phyloP scores from a whole-genome alignment of 371 early-diverging fungal species.

The Actinomortierella ambigua region DNA sequence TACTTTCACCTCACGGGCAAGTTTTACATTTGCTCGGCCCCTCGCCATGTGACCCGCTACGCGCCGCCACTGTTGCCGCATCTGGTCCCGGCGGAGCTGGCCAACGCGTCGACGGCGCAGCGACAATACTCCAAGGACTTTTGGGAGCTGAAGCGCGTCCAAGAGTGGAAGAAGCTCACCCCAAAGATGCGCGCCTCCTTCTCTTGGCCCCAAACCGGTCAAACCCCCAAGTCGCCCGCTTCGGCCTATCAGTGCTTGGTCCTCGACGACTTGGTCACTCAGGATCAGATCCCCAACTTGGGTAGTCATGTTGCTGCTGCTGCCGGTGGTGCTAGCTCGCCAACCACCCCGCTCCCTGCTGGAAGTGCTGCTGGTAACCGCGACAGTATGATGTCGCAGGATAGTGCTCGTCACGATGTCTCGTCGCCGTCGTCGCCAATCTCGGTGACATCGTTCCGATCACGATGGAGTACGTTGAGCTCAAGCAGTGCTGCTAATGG shows the following conservation, averaged over 20 bases:
- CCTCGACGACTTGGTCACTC: constrained; percentile 49
- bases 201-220: constrained; percentile 76
- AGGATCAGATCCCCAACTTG: too few species aligned
- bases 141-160: constrained; percentile 71
- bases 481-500: constrained; percentile 26
- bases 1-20: constrained; percentile 71
- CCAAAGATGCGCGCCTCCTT: constrained; percentile 62
- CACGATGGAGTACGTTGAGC: constrained; percentile 27
- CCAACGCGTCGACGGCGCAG: constrained; percentile 29
- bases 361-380: constrained; percentile 11
- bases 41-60: constrained; percentile 75
- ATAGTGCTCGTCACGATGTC: constrained; percentile 22
- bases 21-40: constrained; percentile 75
- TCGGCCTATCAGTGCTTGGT: constrained; percentile 61
- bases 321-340: too few species aligned
- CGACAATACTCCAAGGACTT: constrained; percentile 56
- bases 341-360: not conserved
- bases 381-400: constrained; percentile 44
- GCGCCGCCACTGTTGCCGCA: constrained; percentile 60
- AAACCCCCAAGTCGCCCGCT: constrained; percentile 51
- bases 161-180: constrained; percentile 62
- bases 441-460: constrained; percentile 38
- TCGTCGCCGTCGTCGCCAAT: constrained; percentile 38
- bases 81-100: constrained; percentile 22
- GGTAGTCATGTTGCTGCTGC: too few species aligned